Evolutionary conservation across 2,329 filamentous ascomycete genomes (phyloP).

Genomic region (Macrophomina tecta): DNA sequence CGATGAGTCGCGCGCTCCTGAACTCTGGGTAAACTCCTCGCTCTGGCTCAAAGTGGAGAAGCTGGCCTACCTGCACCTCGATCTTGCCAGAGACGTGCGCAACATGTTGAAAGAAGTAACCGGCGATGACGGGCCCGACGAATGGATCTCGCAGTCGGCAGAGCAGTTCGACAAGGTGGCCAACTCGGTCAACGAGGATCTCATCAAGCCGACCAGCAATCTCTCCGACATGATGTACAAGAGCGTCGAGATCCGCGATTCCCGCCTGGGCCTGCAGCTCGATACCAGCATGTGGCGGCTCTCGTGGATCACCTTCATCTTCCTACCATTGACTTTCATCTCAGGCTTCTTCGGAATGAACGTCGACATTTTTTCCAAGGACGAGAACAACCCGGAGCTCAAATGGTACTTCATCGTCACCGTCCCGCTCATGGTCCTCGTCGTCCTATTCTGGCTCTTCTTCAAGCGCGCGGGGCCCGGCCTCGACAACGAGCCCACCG

Average conservation of each 20-base stretch:
- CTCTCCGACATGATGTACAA: constrained; percentile 60
- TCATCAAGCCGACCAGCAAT: constrained; percentile 57
- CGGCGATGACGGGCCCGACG: constrained; percentile 43
- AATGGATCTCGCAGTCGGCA: constrained; percentile 50
- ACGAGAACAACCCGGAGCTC: constrained; percentile 47
- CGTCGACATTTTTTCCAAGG: constrained; percentile 50
- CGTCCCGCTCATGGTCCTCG: constrained; percentile 53
- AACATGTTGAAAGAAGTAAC: constrained; percentile 49
- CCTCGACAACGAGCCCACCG: constrained; percentile 43
- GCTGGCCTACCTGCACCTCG: constrained; percentile 56
- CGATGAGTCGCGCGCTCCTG: constrained; percentile 58
- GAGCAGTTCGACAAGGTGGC: constrained; percentile 54
- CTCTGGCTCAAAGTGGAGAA: constrained; percentile 61
- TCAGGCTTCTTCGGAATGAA: constrained; percentile 60
- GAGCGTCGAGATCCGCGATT: constrained; percentile 59
- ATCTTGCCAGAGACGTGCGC: constrained; percentile 55
- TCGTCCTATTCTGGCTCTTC: constrained; percentile 55
- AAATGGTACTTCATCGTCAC: constrained; percentile 59
- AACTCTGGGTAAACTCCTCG: constrained; percentile 58
- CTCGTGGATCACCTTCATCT: constrained; percentile 75
- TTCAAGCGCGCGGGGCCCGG: constrained; percentile 48
- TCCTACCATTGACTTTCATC: constrained; percentile 65
- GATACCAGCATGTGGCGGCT: constrained; percentile 61
- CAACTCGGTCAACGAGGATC: constrained; percentile 56
- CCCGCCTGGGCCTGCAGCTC: constrained; percentile 56